These are phyloP conservation scores for Hypoxylon sp. DNA, from an alignment of 2,329 filamentous ascomycete species.

Conservation along the genomic window DNA sequence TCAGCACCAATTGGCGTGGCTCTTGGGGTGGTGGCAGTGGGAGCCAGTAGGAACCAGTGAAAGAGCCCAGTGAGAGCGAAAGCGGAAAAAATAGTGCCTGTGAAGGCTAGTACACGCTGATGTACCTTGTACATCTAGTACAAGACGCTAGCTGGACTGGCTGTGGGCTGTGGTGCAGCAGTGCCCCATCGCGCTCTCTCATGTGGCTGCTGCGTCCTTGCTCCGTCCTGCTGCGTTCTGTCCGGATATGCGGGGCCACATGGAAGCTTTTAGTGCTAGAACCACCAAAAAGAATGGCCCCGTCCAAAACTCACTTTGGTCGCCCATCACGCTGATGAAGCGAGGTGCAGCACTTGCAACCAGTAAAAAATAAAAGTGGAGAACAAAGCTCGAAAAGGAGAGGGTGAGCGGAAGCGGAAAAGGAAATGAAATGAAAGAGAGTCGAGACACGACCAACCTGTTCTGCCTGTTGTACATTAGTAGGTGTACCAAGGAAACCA, in stretches of 20 bases:
- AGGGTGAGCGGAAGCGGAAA: constrained; percentile 32
- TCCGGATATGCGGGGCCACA: constrained; percentile 37
- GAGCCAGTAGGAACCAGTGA: constrained; percentile 9
- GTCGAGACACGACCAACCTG: constrained; percentile 41
- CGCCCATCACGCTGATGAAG: constrained; percentile 36
- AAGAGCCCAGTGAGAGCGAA: constrained; percentile 27
- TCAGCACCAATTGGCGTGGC: constrained; percentile 40
- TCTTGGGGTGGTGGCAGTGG: constrained; percentile 31
- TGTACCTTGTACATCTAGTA: constrained; percentile 34
- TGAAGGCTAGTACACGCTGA: constrained; percentile 37
- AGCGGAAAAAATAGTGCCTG: constrained; percentile 41
- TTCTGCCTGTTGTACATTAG: constrained; percentile 35
- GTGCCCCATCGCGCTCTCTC: constrained; percentile 33
- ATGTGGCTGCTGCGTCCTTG: constrained; percentile 38
- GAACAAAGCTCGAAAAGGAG: constrained; percentile 30
- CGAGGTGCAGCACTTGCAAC: constrained; percentile 36
- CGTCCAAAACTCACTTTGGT: constrained; percentile 32
- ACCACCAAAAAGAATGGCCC: constrained; percentile 41
- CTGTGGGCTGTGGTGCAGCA: constrained; percentile 42
- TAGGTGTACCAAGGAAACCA: constrained; percentile 20
- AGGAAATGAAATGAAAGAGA: constrained; percentile 39
- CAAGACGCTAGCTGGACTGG: constrained; percentile 6
- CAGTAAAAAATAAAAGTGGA: constrained; percentile 40
- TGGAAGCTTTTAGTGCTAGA: constrained; percentile 39
- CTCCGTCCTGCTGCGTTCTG: constrained; percentile 12